Evolutionary conservation across 2,329 filamentous ascomycete genomes (phyloP).

Genomic region (Pseudocercospora fijiensis): DNA sequence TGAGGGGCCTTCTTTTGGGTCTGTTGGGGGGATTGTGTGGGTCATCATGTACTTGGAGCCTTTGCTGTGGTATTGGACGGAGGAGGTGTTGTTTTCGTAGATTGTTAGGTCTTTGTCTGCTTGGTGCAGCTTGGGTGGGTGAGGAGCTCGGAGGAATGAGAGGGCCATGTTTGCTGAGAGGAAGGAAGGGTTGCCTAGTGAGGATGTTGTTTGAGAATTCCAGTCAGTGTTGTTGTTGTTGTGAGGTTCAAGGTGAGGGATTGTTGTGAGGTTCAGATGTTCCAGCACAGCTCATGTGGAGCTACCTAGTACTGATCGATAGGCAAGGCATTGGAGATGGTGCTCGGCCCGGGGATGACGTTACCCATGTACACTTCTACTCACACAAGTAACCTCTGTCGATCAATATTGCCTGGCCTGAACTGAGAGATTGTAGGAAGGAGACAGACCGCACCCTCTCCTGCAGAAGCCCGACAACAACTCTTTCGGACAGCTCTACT

Average conservation of each 20-base stretch:
- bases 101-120: conserved; percentile 20
- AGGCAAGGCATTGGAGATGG: conserved; percentile 1
- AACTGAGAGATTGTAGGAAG: not conserved
- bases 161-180: conserved; percentile 9
- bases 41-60: conserved; percentile 28
- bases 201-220: not conserved
- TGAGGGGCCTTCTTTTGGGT: conserved; percentile 23
- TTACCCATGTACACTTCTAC: not conserved
- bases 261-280: not conserved
- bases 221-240: not conserved
- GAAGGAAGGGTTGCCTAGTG: not conserved
- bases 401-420: not conserved
- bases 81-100: conserved; percentile 27
- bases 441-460: not conserved
- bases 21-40: conserved; percentile 24
- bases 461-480: not conserved
- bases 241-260: not conserved
- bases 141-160: conserved; percentile 24
- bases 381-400: not conserved
- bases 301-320: not conserved
- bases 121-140: conserved; percentile 24
- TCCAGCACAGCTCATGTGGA: not conserved
- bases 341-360: conserved; percentile 3
- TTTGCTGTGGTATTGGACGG: conserved; percentile 26
- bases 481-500: conserved; percentile 8